These are phyloP conservation scores for Clathrospora elynae DNA, from an alignment of 2,329 filamentous ascomycete genomes.

Conservation along the genomic window DNA sequence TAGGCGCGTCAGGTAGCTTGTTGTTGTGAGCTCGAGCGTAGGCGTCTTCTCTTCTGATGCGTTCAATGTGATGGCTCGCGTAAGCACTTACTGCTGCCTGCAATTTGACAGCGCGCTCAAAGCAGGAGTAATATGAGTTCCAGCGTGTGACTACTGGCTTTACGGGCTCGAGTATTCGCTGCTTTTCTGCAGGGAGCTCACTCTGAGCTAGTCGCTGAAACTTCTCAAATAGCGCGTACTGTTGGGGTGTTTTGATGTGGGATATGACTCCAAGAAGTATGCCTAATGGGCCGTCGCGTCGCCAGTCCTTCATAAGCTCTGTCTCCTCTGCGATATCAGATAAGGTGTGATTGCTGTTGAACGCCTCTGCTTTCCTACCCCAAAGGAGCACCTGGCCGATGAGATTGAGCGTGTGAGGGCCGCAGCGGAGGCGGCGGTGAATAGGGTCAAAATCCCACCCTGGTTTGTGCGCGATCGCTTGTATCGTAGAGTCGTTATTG, in stretches of 20 bases:
- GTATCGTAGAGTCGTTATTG: background rate
- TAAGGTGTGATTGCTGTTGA: constrained; percentile 1
- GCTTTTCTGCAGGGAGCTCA: constrained; percentile 1
- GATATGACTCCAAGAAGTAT: constrained; percentile 6
- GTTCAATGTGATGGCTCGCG: background rate
- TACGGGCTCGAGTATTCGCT: background rate
- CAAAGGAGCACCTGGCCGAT: constrained; percentile 1
- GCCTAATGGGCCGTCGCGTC: constrained; percentile 2
- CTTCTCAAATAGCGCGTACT: constrained; percentile 7
- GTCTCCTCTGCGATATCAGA: too few species aligned
- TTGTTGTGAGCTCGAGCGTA: background rate
- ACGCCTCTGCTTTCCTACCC: constrained; percentile 2
- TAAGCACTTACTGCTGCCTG: constrained; percentile 1
- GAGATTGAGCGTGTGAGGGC: constrained; percentile 7
- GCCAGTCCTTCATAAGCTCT: constrained; percentile 5
- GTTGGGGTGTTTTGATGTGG: constrained; percentile 12
- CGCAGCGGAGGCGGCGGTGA: constrained; percentile 2
- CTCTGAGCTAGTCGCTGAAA: constrained; percentile 5
- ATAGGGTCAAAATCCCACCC: constrained; percentile 2
- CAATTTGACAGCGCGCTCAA: constrained; percentile 4
- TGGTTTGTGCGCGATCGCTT: background rate
- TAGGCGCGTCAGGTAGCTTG: background rate
- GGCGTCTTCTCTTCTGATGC: background rate
- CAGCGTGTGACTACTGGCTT: constrained; percentile 5
- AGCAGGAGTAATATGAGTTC: background rate